Evolutionary conservation across 176 grass and related monocot genomes (phyloP), one percentile per base, ranked within the genome.

Genomic region (Hordeum vulgare): DNA sequence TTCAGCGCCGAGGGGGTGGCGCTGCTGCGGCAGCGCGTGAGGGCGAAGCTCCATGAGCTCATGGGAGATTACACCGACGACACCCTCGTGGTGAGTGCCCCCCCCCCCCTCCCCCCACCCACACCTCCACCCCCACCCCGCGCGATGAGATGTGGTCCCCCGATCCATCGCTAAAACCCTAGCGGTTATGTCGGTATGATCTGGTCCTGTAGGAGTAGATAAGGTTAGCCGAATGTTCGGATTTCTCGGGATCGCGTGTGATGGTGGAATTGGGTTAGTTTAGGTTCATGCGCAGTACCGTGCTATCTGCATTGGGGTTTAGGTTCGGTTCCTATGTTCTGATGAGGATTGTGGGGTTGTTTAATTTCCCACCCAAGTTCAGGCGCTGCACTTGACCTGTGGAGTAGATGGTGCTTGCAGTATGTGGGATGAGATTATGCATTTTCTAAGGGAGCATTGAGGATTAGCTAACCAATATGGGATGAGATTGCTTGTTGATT

Each of bases 41-140:
- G 68, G 66, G 93, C 94, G 49, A 99, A 96, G 87, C 89, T 99
- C 42, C 90, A 83, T 78, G 93, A 96, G 68, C 89, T 92, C 77
- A 94, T 99, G 90, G 96, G 91, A 7, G 89, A 95, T 36, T 96
- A 96, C 83, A 83, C 91, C 25, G 96, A 99, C 53, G 93, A 96
- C 71, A 94, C 96, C 1, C 91, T 99, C 65, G 91, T 79, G 83
- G 96, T 98, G 47, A 90, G 88, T 74, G 33, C 20, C 6, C 25
- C 76, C n/a, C 33, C 36, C 44, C 1, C 11, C 35, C 65, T 2
- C 1, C 35, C 21, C 13, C n/a, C n/a, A n/a, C n/a, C n/a, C n/a
- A n/a, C n/a, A n/a, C n/a, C 62, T 8, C 27, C 33, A 1, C 24
- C 24, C 0, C 64, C 31, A 4, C 0, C 9, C 63, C 28, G 5